Evolutionary conservation across 148 eudicot species (phyloP).

Genomic region (Beta vulgaris): DNA sequence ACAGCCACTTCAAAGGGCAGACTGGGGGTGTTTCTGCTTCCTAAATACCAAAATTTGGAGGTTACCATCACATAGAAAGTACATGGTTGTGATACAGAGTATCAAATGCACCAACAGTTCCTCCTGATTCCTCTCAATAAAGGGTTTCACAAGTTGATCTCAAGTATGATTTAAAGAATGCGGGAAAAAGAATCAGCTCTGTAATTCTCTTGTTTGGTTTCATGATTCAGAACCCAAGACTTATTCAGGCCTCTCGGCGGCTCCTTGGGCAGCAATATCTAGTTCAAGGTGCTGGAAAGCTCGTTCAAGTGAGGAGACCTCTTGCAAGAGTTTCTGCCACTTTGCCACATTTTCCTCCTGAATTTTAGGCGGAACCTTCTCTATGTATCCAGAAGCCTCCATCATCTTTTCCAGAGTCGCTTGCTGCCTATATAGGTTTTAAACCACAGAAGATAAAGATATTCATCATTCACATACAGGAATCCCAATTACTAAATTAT

Average conservation of each 20-base stretch:
- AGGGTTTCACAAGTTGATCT: too few species aligned
- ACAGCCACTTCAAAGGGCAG: too few species aligned
- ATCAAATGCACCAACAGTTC: too few species aligned
- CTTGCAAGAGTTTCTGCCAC: slow-evolving; percentile 50
- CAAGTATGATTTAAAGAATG: neutral
- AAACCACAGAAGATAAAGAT: neutral
- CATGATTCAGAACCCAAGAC: too few species aligned
- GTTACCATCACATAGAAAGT: too few species aligned
- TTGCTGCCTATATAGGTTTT: slow-evolving; percentile 50
- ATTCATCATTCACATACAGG: neutral
- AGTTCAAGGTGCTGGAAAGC: slow-evolving; percentile 46
- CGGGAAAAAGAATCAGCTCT: neutral
- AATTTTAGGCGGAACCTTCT: slow-evolving; percentile 58
- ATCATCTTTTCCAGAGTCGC: slow-evolving; percentile 49
- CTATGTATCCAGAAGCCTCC: slow-evolving; percentile 63
- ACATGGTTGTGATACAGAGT: too few species aligned
- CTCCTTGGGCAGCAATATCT: slow-evolving; percentile 33
- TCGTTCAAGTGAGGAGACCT: slow-evolving; percentile 55
- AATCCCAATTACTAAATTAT: slow-evolving; percentile 1
- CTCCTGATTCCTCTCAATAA: too few species aligned
- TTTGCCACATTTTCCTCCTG: slow-evolving; percentile 60
- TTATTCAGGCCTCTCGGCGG: neutral
- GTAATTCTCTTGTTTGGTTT: neutral
- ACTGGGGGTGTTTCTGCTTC: too few species aligned
- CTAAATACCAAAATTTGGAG: too few species aligned